A percentile compares a stretch with the other conserved stretches of the same genome.
Conservation (phyloP, 495 filamentous ascomycete genomes). For the Tuber melanosporum region DNA sequence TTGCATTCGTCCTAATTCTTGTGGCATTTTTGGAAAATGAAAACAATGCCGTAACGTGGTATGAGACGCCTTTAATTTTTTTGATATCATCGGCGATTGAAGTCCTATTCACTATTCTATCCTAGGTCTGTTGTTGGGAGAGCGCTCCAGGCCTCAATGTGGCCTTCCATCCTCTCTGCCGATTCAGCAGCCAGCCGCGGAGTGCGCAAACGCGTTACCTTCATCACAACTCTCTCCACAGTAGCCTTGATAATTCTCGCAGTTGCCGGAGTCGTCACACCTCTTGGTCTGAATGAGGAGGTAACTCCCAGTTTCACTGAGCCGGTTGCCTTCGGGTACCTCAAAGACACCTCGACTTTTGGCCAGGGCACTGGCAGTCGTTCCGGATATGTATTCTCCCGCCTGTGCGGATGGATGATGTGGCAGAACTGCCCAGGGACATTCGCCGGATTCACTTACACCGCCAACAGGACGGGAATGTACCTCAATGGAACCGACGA, state of each 20-base stretch:
- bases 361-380: slow-evolving; percentile 26
- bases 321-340: slow-evolving; percentile 33
- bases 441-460: neutral
- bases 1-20: neutral
- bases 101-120: neutral
- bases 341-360: slow-evolving; percentile 24
- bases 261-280: slow-evolving; percentile 40
- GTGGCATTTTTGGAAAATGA: slow-evolving; percentile 1
- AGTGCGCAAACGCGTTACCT: neutral
- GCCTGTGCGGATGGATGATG: slow-evolving; percentile 7
- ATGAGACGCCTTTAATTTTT: neutral
- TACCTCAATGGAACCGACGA: neutral
- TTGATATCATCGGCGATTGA: neutral
- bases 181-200: neutral
- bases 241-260: slow-evolving; percentile 20
- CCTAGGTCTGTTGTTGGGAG: neutral
- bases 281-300: slow-evolving; percentile 41
- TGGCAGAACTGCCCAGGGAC: slow-evolving; percentile 13
- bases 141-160: slow-evolving; percentile 1
- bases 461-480: neutral
- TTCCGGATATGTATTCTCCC: slow-evolving; percentile 5
- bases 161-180: neutral
- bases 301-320: slow-evolving; percentile 11
- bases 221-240: slow-evolving; percentile 1
- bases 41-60: slow-evolving; percentile 3